Base-by-base conservation (phyloP, 2,329 filamentous ascomycete genomes). In the Capronia americana region DNA sequence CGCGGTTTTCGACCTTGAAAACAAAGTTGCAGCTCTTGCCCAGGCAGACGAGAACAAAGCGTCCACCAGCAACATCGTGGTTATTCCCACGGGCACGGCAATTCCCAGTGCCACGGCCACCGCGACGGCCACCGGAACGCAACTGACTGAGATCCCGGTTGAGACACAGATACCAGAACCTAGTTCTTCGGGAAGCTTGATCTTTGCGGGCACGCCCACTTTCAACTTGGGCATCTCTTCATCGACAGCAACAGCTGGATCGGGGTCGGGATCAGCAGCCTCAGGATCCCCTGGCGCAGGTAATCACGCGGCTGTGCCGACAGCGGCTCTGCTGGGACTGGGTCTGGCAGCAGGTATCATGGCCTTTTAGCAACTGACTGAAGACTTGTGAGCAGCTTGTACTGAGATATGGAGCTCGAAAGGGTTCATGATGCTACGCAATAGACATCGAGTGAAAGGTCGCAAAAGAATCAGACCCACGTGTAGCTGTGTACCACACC, bases 1-100 rank as follows among this genome's bases (percentile, higher is more conserved):
- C 71, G 84, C 91, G 17, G 90, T 93, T 10, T 92, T 90, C 74
- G 89, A 92, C 75, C 80, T 92, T 30, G 85, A 82, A 32, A 91
- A 90, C 76, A 88, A 92, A 75, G 83, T 90, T 77, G 88, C 92
- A 69, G 88, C 88, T 1, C 78, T 92, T 34, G 90, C 89, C 2
- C 86, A 67, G 23, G 65, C 67, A 24, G 64, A 38, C 12, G 63
- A 62, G 32, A 67, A 68, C 23, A 48, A 58, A 48, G 63, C 63
- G 7, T 54, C 34, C 30, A 65, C 61, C 10, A 61, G 55, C 50
- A 70, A 59, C 46, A 69, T 70, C n/a, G 57, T 55, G 6, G 61
- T 62, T 20, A 65, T 70, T 34, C 58, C 68, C 5, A 60, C 66
- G 4, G 68, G 68, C 11, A 67, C 68, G 10, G 38, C 54, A 28